Evolutionary conservation across 2,329 filamentous ascomycete genomes (phyloP), one percentile per base, ranked within the genome.

Genomic region (Talaromyces pinophilus): DNA sequence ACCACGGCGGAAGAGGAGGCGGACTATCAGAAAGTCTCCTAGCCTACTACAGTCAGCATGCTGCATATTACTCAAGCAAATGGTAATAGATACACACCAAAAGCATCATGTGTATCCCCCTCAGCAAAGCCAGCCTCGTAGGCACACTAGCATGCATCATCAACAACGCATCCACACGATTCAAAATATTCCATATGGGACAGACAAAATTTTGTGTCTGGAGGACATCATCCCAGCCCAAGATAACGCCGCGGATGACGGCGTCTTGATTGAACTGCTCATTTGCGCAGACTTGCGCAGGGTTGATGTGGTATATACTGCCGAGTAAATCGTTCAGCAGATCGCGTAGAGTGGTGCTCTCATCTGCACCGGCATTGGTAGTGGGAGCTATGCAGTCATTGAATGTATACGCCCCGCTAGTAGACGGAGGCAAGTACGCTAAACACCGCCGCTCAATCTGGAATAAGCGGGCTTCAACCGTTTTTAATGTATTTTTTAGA

Each of bases 111-210:
- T 62, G 42, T 25, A 62, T 33, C 17, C 42, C 46, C 3, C 60
- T n/a, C 17, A 62, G 13, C 1, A 62, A 11, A 1, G 60, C 42
- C 60, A 62, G 10, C 5, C 60, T 35, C 22, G 60, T 17, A 11
- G 46, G 42, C 17, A 62, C 46, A 7, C 28, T 38, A 40, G 42
- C 38, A 40, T 62, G 60, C 60, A 50, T 52, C 33, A 62, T 15
- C 17, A 62, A 19, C n/a, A 50, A 7, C 42, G 42, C 60, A 52
- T 62, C 60, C 17, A 62, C 2, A 35, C 33, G 60, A 11, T 33
- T 62, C 28, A 62, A 17, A 8, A 62, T 52, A 22, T 15, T 62
- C 60, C 60, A 62, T 38, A 62, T 35, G 11, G 60, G 60, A 40
- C 60, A 62, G 8, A 52, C 17, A 17, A 50, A 52, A 6, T 2